Base-by-base conservation (phyloP, 305 asterid species). In the Solanum hybrid region DNA sequence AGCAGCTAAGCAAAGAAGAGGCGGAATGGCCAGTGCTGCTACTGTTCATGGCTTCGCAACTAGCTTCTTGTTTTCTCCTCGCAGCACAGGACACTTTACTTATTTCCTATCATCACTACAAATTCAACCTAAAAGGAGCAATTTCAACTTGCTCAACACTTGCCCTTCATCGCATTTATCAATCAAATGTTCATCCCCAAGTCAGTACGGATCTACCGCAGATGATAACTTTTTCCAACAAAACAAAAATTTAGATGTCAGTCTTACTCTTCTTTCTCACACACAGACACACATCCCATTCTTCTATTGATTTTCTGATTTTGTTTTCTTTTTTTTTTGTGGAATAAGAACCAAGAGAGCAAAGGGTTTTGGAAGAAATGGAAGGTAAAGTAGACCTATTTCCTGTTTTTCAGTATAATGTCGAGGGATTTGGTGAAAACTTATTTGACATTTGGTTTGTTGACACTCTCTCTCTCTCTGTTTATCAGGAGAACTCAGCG, bases 401-500 rank as follows among this genome's bases (percentile, higher is more conserved):
- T 41, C 38, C 73, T 83, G 1, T 22, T 75, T 51, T 29, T 75
- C n/a, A 29, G 20, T 6, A 2, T 27, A 27, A 22, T 75, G 80
- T 29, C 2, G 24, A 75, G 37, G 5, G 57, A 36, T 11, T 45
- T 83, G 88, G 75, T 83, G 75, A 83, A 83, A 83, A 15, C 7
- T 31, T n/a, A 10, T 45, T 45, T 45, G 39, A 17, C 75, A 45
- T 17, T 84, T 45, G 88, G 10, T 83, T 83, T 15, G 5, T 82
- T 41, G 85, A 13, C 0, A 6, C 14, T 61, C 12, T 27, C 37
- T 80, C 15, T 37, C 38, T 82, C 11, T 37, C 15, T 26, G 11
- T 89, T n/a, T 31, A 51, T 61, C 38, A 94, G 95, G 93, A 91
- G 41, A 93, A 89, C 68, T 92, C 95, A 10, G 91, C 90, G 14